Base-by-base conservation (phyloP, 2,329 filamentous ascomycete species). In the Elsinoe australis region DNA sequence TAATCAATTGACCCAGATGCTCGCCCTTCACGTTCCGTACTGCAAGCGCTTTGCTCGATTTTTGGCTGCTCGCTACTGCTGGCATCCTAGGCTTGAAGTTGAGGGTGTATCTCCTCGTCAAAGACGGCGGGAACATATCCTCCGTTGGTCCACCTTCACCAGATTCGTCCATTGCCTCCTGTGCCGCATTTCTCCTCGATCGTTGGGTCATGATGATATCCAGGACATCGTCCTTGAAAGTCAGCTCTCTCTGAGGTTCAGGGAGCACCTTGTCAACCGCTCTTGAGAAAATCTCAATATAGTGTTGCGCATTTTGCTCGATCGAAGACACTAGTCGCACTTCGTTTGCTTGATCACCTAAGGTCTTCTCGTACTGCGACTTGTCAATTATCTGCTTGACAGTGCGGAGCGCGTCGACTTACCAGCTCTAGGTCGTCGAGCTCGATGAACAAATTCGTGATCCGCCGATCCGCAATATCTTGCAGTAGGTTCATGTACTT, bases 141-240 rank as follows among this genome's bases (percentile, higher is more conserved):
- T 85, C 78, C 15, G 82, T 74, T 19, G 80, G 66, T 3, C 77
- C 75, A 5, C 80, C 74, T 63, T 89, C 79, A 59, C 76, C 69
- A 55, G 76, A 74, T 48, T 76, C 61, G 36, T 70, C 67, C 4
- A 57, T 53, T 2, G 57, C 61, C 9, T 63, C 62, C 39, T 73
- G 69, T 34, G 83, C 82, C 55, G 87, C 84, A 64, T 98, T 96
- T 57, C 88, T 81, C 59, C 82, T 83, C 58, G 86, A 82, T 58
- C 92, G 83, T 62, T 94, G 87, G 32, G 87, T 86, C 84, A 95
- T 94, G 60, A 98, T 83, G 22, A 98, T 87, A 67, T 98, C 92
- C 34, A 98, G 76, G 7, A 96, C 89, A 67, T 98, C 92, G 61
- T 95, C 89, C 66, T 96, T 96, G 75, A 95, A 96, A 78, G 78